Evolutionary conservation across 192 early-diverging fungal species (phyloP).

Genomic region (Dissophora globulifera): DNA sequence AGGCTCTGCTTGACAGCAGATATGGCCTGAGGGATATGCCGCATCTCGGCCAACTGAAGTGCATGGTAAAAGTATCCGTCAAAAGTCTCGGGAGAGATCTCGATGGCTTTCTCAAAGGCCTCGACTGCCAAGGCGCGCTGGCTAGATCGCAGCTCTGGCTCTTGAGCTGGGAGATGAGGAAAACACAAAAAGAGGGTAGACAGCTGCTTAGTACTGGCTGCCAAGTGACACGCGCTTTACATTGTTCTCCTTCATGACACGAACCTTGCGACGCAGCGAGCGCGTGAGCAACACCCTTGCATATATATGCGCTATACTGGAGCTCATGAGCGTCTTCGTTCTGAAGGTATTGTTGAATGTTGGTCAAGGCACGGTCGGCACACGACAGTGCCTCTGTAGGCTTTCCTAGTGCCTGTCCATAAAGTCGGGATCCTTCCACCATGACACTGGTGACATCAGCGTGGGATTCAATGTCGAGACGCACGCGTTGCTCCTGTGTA

Average conservation of each 20-base stretch:
- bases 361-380: slow-evolving; percentile 14
- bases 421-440: slow-evolving; percentile 37
- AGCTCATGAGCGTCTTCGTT: slow-evolving; percentile 37
- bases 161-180: slow-evolving; percentile 54
- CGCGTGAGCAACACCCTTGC: slow-evolving; percentile 31
- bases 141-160: slow-evolving; percentile 69
- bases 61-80: slow-evolving; percentile 77
- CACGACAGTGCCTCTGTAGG: slow-evolving; percentile 10
- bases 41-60: slow-evolving; percentile 73
- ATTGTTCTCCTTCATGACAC: slow-evolving; percentile 60
- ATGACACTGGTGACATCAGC: slow-evolving; percentile 26
- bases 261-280: slow-evolving; percentile 29
- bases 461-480: slow-evolving; percentile 35
- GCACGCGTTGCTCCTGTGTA: slow-evolving; percentile 26
- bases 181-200: neutral
- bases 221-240: slow-evolving; percentile 15
- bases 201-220: neutral
- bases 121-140: slow-evolving; percentile 69
- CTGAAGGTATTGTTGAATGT: slow-evolving; percentile 39
- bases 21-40: slow-evolving; percentile 69
- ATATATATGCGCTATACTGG: slow-evolving; percentile 26
- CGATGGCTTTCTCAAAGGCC: slow-evolving; percentile 62
- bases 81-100: slow-evolving; percentile 59
- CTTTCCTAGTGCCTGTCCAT: slow-evolving; percentile 29
- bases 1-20: slow-evolving; percentile 64